phyloP scores from a whole-genome alignment of 345 rosid genomes.

The Erodium maritimum region DNA sequence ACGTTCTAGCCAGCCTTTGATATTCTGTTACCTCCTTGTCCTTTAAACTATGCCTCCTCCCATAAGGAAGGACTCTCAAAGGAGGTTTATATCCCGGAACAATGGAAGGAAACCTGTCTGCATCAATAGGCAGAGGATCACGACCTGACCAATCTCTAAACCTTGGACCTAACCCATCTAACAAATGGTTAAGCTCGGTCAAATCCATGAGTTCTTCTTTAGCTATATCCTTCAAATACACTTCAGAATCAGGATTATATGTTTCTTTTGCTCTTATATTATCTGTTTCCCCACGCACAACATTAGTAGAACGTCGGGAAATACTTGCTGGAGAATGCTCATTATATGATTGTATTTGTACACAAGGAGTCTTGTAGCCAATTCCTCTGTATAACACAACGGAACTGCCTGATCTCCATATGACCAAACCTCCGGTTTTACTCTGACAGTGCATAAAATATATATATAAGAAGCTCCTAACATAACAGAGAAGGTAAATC shows the following conservation, averaged over 20 bases:
- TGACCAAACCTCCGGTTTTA: conserved; percentile 25
- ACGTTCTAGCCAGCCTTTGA: conserved; percentile 58
- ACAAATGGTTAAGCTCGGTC: conserved; percentile 43
- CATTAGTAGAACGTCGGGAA: conserved; percentile 6
- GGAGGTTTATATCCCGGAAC: conserved; percentile 64
- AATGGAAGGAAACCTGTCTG: conserved; percentile 69
- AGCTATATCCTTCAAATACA: conserved; percentile 37
- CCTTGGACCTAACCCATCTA: conserved; percentile 82
- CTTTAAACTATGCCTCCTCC: conserved; percentile 45
- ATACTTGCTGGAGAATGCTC: conserved; percentile 26
- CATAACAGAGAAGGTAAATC: too few relatives aligned
- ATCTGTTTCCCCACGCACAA: conserved; percentile 5
- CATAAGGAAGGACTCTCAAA: conserved; percentile 60
- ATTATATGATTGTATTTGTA: conserved; percentile 40
- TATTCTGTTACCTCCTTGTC: conserved; percentile 49
- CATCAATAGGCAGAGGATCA: conserved; percentile 89
- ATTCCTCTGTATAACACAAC: conserved; percentile 81
- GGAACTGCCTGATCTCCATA: conserved; percentile 94
- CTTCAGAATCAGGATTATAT: conserved; percentile 24
- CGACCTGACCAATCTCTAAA: conserved; percentile 83
- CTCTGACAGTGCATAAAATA: too few relatives aligned
- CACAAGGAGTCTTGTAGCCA: conserved; percentile 60
- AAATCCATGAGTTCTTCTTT: conserved; percentile 45
- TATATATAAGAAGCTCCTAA: too few relatives aligned
- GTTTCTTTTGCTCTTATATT: conserved; percentile 11